phyloP scores from a whole-genome alignment of 768 basidiomycete genomes.

The Amanita muscaria region DNA sequence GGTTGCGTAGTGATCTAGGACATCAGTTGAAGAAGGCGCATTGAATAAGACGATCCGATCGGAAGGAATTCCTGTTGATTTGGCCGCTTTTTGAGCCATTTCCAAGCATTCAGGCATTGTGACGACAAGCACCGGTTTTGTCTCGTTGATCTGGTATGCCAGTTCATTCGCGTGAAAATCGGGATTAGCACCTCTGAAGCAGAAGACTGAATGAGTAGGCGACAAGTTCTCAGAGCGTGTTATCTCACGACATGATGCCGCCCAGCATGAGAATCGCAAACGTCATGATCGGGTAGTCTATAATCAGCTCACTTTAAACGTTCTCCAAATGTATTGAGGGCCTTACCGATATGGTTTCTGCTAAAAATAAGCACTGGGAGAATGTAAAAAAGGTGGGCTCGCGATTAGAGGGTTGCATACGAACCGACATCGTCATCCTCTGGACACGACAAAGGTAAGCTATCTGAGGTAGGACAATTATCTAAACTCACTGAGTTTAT shows the following conservation, averaged over 20 bases:
- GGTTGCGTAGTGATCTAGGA: slow-evolving; percentile 21
- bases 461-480: no score
- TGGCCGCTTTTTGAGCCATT: slow-evolving; percentile 36
- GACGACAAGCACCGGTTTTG: slow-evolving; percentile 40
- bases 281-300: slow-evolving; percentile 47
- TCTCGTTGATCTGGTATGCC: slow-evolving; percentile 42
- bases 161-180: slow-evolving; percentile 45
- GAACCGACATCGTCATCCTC: slow-evolving; percentile 44
- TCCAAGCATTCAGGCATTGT: slow-evolving; percentile 36
- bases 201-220: neutral
- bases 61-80: slow-evolving; percentile 25
- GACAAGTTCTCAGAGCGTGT: neutral
- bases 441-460: slow-evolving; percentile 13
- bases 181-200: slow-evolving; percentile 48
- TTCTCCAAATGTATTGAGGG: no score
- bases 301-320: neutral
- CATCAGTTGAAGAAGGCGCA: slow-evolving; percentile 10
- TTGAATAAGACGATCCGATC: slow-evolving; percentile 41
- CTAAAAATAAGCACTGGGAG: slow-evolving; percentile 52
- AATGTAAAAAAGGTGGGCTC: neutral
- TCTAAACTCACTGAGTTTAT: slow-evolving; percentile 23
- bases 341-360: slow-evolving; percentile 55
- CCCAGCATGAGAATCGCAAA: slow-evolving; percentile 52
- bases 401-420: slow-evolving; percentile 8
- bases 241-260: slow-evolving; percentile 49